phyloP scores from a whole-genome alignment of 1,139 yeast genomes.

The Hyphopichia pseudoburtonii region DNA sequence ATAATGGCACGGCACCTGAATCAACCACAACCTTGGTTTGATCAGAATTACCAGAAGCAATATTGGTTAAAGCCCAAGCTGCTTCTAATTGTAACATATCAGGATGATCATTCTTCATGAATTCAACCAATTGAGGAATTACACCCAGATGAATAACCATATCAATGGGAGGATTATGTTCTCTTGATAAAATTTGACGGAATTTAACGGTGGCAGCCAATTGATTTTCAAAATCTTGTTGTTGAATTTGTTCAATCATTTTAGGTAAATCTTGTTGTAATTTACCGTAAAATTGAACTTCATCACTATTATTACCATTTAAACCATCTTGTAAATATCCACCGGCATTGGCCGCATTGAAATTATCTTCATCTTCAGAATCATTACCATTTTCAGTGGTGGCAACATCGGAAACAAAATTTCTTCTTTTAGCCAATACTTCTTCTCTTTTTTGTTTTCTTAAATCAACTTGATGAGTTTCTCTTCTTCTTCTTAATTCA shows the following conservation, averaged over 20 bases:
- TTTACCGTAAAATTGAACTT: slow-evolving; percentile 52
- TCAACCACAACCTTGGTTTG: slow-evolving; percentile 91
- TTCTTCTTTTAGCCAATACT: slow-evolving; percentile 89
- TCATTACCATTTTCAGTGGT: slow-evolving; percentile 38
- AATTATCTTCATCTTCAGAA: slow-evolving; percentile 43
- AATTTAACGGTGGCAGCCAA: slow-evolving; percentile 88
- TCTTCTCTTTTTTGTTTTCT: slow-evolving; percentile 97
- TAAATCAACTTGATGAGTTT: slow-evolving; percentile 94
- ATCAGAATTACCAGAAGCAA: slow-evolving; percentile 91
- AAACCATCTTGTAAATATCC: slow-evolving; percentile 32
- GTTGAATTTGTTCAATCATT: slow-evolving; percentile 80
- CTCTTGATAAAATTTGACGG: slow-evolving; percentile 90
- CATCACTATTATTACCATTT: slow-evolving; percentile 40
- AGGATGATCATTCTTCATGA: slow-evolving; percentile 75
- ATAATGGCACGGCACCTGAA: slow-evolving; percentile 89
- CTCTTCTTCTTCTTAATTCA: slow-evolving; percentile 96
- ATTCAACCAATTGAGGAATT: slow-evolving; percentile 84
- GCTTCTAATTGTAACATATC: slow-evolving; percentile 94
- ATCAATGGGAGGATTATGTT: slow-evolving; percentile 97
- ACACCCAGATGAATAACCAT: slow-evolving; percentile 91
- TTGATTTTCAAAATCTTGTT: slow-evolving; percentile 77
- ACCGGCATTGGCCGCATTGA: slow-evolving; percentile 16
- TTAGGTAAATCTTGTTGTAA: slow-evolving; percentile 77
- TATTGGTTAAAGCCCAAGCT: slow-evolving; percentile 98
- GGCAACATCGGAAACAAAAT: slow-evolving; percentile 44